Evolutionary conservation across 2,329 filamentous ascomycete genomes (phyloP).

Genomic region (Pezicula rhizophila): DNA sequence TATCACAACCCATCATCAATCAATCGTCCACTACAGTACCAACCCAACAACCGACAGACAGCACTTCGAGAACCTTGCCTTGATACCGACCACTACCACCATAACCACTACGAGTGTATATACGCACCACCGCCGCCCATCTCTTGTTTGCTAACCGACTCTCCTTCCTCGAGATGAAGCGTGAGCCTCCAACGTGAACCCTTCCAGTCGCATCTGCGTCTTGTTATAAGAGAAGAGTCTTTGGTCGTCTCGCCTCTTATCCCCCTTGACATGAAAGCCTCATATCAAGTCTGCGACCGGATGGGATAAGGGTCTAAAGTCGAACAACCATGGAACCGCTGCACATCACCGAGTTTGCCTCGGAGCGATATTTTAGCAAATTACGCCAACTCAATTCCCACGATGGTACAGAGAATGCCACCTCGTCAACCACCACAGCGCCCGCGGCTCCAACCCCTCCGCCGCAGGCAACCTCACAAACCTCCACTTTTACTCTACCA

Average conservation of each 20-base stretch:
- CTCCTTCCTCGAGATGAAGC: slow-evolving; percentile 17
- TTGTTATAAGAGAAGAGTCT: slow-evolving; percentile 9
- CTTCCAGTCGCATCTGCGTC: slow-evolving; percentile 3
- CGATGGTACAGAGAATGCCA: slow-evolving; percentile 33
- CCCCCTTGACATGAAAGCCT: slow-evolving; percentile 21
- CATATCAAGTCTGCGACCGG: slow-evolving; percentile 19
- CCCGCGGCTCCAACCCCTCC: slow-evolving; percentile 2
- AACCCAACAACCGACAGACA: too few species aligned
- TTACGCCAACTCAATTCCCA: slow-evolving; percentile 45
- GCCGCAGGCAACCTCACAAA: slow-evolving; percentile 8
- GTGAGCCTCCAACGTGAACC: slow-evolving; percentile 20
- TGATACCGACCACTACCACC: too few species aligned
- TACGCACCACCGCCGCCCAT: neutral
- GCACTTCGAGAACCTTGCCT: too few species aligned
- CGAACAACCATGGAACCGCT: slow-evolving; percentile 48
- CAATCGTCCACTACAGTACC: too few species aligned
- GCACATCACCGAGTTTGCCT: slow-evolving; percentile 62
- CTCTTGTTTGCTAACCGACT: neutral
- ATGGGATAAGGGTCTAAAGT: slow-evolving; percentile 24
- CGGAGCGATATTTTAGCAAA: slow-evolving; percentile 58
- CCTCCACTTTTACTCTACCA: slow-evolving; percentile 23
- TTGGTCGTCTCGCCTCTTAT: slow-evolving; percentile 5
- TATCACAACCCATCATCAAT: too few species aligned
- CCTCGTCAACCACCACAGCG: slow-evolving; percentile 14
- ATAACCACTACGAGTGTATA: too few species aligned